Evolutionary conservation across 2,329 filamentous ascomycete species (phyloP).

Genomic region (Coleophoma eucalyptorum): DNA sequence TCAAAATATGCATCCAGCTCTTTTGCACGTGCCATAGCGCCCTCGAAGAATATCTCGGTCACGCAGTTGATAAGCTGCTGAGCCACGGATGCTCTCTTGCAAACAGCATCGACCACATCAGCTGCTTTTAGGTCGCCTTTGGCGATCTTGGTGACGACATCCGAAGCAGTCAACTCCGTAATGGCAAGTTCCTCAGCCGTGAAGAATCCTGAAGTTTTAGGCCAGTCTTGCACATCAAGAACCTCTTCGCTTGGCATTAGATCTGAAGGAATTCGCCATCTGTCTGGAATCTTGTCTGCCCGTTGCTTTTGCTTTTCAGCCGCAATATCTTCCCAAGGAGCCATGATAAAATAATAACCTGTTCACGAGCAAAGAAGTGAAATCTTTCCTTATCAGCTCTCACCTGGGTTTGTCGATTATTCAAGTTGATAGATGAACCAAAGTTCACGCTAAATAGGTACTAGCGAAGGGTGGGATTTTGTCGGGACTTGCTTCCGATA

Average conservation of each 20-base stretch:
- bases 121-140: conserved; percentile 15
- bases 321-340: not conserved
- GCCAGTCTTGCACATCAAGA: conserved; percentile 1
- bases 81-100: conserved; percentile 40
- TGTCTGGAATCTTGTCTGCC: not conserved
- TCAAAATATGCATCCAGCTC: conserved; percentile 38
- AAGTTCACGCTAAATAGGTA: too few species aligned
- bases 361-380: too few species aligned
- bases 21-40: conserved; percentile 37
- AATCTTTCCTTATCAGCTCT: too few species aligned
- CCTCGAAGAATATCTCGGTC: conserved; percentile 41
- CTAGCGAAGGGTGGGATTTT: too few species aligned
- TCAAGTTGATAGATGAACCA: too few species aligned
- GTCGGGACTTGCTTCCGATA: too few species aligned
- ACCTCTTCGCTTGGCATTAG: not conserved
- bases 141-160: conserved; percentile 8
- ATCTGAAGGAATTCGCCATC: conserved; percentile 1
- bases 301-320: not conserved
- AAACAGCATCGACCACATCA: conserved; percentile 33
- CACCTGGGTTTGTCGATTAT: too few species aligned
- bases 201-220: conserved; percentile 3
- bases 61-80: conserved; percentile 37
- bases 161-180: conserved; percentile 8
- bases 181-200: conserved; percentile 8
- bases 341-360: not conserved